phyloP scores from a whole-genome alignment of 345 rosid species.

The Viola odorata region DNA sequence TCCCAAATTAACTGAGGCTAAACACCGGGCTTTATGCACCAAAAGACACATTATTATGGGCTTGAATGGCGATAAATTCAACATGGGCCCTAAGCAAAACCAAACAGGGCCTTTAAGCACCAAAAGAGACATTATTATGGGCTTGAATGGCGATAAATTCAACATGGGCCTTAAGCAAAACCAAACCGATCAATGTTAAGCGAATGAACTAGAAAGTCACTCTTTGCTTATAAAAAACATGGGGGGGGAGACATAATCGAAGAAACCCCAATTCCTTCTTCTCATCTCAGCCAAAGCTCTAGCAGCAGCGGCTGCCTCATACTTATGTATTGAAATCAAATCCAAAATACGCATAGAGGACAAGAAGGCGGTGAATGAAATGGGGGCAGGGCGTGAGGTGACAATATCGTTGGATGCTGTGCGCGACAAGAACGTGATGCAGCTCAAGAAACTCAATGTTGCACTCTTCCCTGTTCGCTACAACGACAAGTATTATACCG shows the following conservation, averaged over 20 bases:
- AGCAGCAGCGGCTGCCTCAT: too few species aligned
- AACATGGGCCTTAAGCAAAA: too few species aligned
- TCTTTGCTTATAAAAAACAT: neutral
- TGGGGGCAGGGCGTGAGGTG: slow-evolving; percentile 78
- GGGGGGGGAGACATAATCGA: too few species aligned
- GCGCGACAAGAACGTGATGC: slow-evolving; percentile 97
- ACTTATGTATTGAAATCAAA: too few species aligned
- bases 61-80: neutral
- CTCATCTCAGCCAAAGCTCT: too few species aligned
- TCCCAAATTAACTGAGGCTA: too few species aligned
- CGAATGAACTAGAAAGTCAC: slow-evolving; percentile 4
- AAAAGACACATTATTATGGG: neutral
- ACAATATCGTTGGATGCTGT: slow-evolving; percentile 81
- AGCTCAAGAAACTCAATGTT: slow-evolving; percentile 88
- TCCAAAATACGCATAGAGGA: neutral
- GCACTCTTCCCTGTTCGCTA: slow-evolving; percentile 91
- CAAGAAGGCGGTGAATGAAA: slow-evolving; percentile 8
- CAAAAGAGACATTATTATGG: neutral
- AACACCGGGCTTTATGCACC: too few species aligned
- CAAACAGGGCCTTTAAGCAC: neutral
- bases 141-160: neutral
- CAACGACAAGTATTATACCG: slow-evolving; percentile 84
- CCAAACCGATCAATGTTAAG: neutral
- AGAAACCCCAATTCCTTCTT: slow-evolving; percentile 1
- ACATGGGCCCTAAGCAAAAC: neutral